A percentile compares a stretch with the other conserved stretches of the same genome.
phyloP scores from a whole-genome alignment of 306 rosid genomes.

The Cicer bijugum region DNA sequence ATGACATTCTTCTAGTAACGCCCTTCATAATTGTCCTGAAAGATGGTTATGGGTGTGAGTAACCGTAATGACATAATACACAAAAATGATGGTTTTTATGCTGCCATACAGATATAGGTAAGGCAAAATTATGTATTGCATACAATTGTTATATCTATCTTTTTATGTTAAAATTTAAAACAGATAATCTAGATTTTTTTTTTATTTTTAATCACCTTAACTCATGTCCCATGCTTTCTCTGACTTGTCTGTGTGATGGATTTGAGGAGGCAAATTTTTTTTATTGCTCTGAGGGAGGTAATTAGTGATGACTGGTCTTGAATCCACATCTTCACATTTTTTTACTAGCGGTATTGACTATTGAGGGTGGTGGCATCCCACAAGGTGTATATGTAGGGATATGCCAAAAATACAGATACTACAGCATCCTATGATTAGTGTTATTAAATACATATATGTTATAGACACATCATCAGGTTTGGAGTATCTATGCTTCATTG shows the following conservation, averaged over 20 bases:
- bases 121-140: not conserved
- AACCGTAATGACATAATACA: not conserved
- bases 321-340: constrained; percentile 9
- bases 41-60: not conserved
- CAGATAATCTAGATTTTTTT: not conserved
- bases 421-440: not conserved
- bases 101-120: not conserved
- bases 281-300: not conserved
- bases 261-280: constrained; percentile 8
- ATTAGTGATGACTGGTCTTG: not conserved
- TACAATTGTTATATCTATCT: not conserved
- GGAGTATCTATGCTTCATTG: constrained; percentile 19
- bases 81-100: not conserved
- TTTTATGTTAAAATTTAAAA: not conserved
- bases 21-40: constrained; percentile 14
- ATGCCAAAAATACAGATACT: not conserved
- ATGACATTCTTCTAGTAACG: not conserved
- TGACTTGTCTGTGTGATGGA: not conserved
- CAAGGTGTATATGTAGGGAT: constrained; percentile 7
- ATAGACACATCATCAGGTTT: constrained; percentile 9
- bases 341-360: not conserved
- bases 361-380: constrained; percentile 25
- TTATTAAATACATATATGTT: not conserved
- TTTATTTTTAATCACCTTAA: not conserved
- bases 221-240: not conserved